Evolutionary conservation across 2,329 filamentous ascomycete genomes (phyloP).

Genomic region (Verticillium isaacii): DNA sequence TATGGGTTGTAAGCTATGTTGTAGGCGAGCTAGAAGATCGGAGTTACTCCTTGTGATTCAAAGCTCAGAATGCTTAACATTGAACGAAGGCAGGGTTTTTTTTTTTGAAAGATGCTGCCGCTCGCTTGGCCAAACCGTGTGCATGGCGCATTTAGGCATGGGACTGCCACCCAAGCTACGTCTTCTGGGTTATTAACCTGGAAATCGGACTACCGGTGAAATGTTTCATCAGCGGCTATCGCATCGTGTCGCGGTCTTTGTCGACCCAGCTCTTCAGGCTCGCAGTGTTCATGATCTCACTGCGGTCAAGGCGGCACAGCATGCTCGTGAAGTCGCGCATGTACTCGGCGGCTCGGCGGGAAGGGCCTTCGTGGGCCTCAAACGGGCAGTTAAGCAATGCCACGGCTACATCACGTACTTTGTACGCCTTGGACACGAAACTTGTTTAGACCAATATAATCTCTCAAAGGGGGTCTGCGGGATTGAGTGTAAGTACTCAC

Average conservation of each 20-base stretch:
- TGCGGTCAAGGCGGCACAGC: constrained; percentile 22
- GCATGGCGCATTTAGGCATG: too few relatives aligned
- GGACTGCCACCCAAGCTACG: not conserved
- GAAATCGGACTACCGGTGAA: not conserved
- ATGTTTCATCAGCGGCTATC: not conserved
- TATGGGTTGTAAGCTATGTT: too few relatives aligned
- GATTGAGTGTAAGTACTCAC: constrained; percentile 9
- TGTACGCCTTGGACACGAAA: constrained; percentile 18
- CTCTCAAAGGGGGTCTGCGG: too few relatives aligned
- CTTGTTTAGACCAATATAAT: not conserved
- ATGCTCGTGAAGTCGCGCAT: constrained; percentile 22
- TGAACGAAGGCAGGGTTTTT: too few relatives aligned
- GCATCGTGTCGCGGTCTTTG: constrained; percentile 8
- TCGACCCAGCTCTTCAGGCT: constrained; percentile 25
- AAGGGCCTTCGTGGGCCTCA: constrained; percentile 17
- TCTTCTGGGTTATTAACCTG: not conserved
- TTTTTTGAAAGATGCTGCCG: too few relatives aligned
- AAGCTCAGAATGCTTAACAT: too few relatives aligned
- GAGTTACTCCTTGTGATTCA: too few relatives aligned
- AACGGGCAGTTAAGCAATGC: constrained; percentile 27
- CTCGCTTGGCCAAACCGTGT: too few relatives aligned
- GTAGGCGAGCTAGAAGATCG: too few relatives aligned
- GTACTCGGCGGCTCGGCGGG: constrained; percentile 20
- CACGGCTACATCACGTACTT: constrained; percentile 28
- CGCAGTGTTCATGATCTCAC: constrained; percentile 24